These are phyloP conservation scores for Synchytrium microbalum DNA, from an alignment of 371 early-diverging fungal species.

Conservation along the genomic window DNA sequence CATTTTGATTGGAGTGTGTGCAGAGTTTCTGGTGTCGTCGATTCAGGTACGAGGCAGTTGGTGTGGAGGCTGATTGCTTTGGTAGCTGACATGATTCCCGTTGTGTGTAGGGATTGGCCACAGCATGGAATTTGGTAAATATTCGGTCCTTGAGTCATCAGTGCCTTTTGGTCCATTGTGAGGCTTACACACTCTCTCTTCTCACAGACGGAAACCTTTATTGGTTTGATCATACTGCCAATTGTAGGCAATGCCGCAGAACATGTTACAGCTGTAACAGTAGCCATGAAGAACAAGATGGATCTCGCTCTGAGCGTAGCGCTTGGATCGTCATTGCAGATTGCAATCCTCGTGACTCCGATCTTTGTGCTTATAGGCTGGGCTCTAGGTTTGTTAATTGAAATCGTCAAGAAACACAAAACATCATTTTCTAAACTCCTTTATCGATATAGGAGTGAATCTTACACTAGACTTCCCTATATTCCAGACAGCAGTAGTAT, in stretches of 20 bases:
- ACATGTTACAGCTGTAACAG: slow-evolving; percentile 74
- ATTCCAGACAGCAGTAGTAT: slow-evolving; percentile 65
- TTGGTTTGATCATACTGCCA: slow-evolving; percentile 77
- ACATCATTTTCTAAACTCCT: too few relatives aligned
- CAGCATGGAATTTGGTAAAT: too few relatives aligned
- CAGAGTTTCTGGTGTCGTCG: slow-evolving; percentile 71
- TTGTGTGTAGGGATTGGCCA: too few relatives aligned
- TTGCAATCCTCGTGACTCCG: slow-evolving; percentile 81
- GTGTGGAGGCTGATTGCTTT: too few relatives aligned
- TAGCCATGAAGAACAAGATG: slow-evolving; percentile 83
- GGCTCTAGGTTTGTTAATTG: slow-evolving; percentile 67
- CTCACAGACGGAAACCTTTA: slow-evolving; percentile 66
- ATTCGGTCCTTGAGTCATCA: too few relatives aligned
- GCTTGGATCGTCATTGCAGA: slow-evolving; percentile 85
- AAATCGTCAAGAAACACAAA: slow-evolving; percentile 69
- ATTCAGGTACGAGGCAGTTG: slow-evolving; percentile 73
- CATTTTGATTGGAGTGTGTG: slow-evolving; percentile 61
- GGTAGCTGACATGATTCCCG: too few relatives aligned
- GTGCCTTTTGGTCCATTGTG: too few relatives aligned
- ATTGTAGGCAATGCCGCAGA: slow-evolving; percentile 62
- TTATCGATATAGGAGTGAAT: too few relatives aligned
- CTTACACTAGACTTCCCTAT: slow-evolving; percentile 69
- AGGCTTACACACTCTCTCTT: slow-evolving; percentile 2
- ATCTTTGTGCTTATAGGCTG: slow-evolving; percentile 81
- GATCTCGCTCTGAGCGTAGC: slow-evolving; percentile 77